Conservation (phyloP, 352 stramenopile species). For the Phytophthora citrophthora region DNA sequence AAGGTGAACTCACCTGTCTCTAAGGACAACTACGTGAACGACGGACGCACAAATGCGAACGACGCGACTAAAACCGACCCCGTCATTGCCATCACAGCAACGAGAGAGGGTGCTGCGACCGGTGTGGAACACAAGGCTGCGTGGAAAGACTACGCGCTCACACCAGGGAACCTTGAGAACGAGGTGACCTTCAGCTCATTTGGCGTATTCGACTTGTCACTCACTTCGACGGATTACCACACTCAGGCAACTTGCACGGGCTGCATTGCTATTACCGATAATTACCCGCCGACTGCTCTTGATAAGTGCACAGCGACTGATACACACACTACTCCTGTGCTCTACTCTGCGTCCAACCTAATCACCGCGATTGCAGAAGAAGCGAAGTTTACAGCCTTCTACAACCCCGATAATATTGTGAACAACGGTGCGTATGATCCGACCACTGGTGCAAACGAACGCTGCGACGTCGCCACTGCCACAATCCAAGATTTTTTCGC, state of each 20-base stretch:
- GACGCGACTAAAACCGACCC: conserved; percentile 4
- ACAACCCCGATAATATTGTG: neutral
- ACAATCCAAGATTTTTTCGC: conserved; percentile 24
- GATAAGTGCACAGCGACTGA: conserved; percentile 8
- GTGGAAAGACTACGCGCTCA: conserved; percentile 11
- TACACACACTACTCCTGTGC: neutral
- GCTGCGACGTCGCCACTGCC: conserved; percentile 7
- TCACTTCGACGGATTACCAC: conserved; percentile 36
- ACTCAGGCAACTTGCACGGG: conserved; percentile 17
- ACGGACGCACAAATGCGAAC: conserved; percentile 18
- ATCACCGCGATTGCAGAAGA: conserved; percentile 15
- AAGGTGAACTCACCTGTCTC: conserved; percentile 2
- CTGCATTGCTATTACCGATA: conserved; percentile 37
- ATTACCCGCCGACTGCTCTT: conserved; percentile 6
- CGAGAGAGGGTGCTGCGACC: neutral
- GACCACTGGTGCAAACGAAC: conserved; percentile 13
- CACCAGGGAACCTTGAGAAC: conserved; percentile 17
- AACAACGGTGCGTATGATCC: conserved; percentile 17
- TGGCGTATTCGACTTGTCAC: conserved; percentile 30
- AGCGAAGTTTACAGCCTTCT: conserved; percentile 18
- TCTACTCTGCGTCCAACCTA: conserved; percentile 10
- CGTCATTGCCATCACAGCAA: conserved; percentile 17
- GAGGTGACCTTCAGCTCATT: conserved; percentile 28
- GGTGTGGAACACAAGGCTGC: conserved; percentile 5
- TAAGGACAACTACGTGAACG: conserved; percentile 36